phyloP scores from a whole-genome alignment of 2,329 filamentous ascomycete genomes.

The Drechmeria coniospora region DNA sequence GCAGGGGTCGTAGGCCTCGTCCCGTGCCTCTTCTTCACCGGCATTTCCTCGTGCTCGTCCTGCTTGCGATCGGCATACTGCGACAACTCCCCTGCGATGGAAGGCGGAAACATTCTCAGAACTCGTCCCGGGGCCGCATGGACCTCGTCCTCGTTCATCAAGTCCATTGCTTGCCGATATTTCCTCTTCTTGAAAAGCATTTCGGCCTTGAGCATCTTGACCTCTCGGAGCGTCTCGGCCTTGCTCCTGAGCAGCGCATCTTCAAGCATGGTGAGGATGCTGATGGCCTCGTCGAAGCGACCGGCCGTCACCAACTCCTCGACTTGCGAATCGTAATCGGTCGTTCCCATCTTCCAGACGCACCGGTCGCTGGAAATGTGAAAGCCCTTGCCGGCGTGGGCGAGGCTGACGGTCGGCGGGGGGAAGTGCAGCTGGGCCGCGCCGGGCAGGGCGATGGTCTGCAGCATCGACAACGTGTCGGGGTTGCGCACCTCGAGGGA shows the following conservation, averaged over 20 bases:
- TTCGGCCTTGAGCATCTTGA: constrained; percentile 87
- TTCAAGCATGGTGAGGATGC: constrained; percentile 76
- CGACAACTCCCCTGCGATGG: constrained; percentile 72
- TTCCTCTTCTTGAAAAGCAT: constrained; percentile 66
- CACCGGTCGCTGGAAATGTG: constrained; percentile 80
- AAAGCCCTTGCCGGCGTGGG: constrained; percentile 91
- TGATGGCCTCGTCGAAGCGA: constrained; percentile 82
- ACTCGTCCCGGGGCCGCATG: constrained; percentile 81
- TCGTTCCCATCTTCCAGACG: constrained; percentile 91
- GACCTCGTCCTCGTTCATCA: constrained; percentile 74
- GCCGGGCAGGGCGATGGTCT: constrained; percentile 67
- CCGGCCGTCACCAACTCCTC: constrained; percentile 60
- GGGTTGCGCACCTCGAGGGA: constrained; percentile 84
- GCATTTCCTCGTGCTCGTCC: constrained; percentile 25
- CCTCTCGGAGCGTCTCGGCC: constrained; percentile 59
- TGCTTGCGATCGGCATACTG: constrained; percentile 27
- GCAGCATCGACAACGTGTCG: constrained; percentile 75
- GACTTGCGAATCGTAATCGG: constrained; percentile 82
- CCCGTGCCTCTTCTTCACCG: constrained; percentile 13
- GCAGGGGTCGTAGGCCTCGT: constrained; percentile 11
- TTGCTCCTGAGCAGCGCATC: constrained; percentile 82
- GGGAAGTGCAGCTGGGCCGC: constrained; percentile 81
- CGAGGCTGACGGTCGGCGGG: constrained; percentile 82
- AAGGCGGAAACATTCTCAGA: constrained; percentile 65
- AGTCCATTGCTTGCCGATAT: constrained; percentile 72